Base-by-base conservation (phyloP, 345 rosid genomes). In the Lumnitzera littorea region DNA sequence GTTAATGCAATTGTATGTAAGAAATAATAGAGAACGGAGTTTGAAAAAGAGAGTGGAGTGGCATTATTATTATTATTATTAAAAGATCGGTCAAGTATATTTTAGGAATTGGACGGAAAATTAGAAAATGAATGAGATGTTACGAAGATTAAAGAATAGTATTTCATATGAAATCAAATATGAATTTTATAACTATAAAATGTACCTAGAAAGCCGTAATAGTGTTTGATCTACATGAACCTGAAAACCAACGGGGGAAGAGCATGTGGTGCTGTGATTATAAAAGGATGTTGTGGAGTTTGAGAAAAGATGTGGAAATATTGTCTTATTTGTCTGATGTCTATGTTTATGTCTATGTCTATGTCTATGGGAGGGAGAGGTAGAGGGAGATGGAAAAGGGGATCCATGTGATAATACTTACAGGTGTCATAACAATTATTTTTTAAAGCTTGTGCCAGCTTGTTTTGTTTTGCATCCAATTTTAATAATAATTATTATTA, bases 331-430 rank as follows among this genome's bases (percentile, higher is more conserved):
- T 48, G 63, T 67, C n/a, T 54, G 65, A 56, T 66, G 51, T 51
- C 3, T 20, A 20, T 20, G 20, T 20, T 1, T 20, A 20, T 20
- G 20, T 20, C 20, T 20, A 20, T 20, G 20, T 20, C 20, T 20
- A 20, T 20, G 20, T 20, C 20, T 20, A 20, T 20, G 20, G 20
- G 20, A 20, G 20, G 20, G 20, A 20, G 20, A 20, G 20, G 20
- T 0, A 20, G 20, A 20, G 20, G 20, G 20, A 27, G 31, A 27
- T 60, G 36, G 53, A 57, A 62, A 64, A 66, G 67, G 79, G 75
- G 72, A 76, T 74, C 85, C 87, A 86, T 82, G 87, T 80, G 91
- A 79, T 53, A 72, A 50, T 67, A 60, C 78, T 43, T 25, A 56
- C 46, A 17, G 17, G 46, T 16, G 64, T 65, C 50, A 46, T 54